These are phyloP conservation scores for Tetramitus jugosus DNA, from an alignment of 208 protist genomes.

Conservation along the genomic window DNA sequence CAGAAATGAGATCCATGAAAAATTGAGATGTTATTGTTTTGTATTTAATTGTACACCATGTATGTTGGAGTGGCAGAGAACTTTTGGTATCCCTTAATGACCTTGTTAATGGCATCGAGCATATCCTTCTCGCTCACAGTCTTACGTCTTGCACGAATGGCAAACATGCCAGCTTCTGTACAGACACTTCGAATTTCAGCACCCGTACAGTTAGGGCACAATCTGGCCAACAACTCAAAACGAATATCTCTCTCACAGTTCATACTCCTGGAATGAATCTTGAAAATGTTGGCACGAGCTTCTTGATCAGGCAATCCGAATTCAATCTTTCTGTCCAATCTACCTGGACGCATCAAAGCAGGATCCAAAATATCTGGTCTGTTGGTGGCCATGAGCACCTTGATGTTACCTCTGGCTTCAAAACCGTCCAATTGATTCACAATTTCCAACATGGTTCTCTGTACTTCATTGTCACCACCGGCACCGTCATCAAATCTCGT, in stretches of 20 bases:
- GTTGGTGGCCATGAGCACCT: conserved; percentile 99
- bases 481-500: conserved; percentile 54
- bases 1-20: too few relatives aligned
- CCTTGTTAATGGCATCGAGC: conserved; percentile 99
- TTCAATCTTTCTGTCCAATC: conserved; percentile 98
- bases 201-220: conserved; percentile 97
- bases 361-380: conserved; percentile 99
- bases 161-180: conserved; percentile 99
- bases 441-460: conserved; percentile 99
- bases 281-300: conserved; percentile 93
- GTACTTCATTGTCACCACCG: conserved; percentile 97
- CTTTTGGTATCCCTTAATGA: conserved; percentile 99
- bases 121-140: conserved; percentile 99
- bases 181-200: conserved; percentile 95
- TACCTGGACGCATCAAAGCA: conserved; percentile 95
- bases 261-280: conserved; percentile 96
- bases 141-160: conserved; percentile 95
- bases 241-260: conserved; percentile 93
- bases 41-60: conserved; percentile 98
- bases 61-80: conserved; percentile 99
- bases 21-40: too few relatives aligned
- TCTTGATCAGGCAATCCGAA: conserved; percentile 97
- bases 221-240: conserved; percentile 96
- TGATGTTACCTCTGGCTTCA: conserved; percentile 97
- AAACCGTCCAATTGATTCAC: conserved; percentile 99